A percentile compares a stretch with the other conserved stretches of the same genome.
Conservation (phyloP, 169 alveolate genomes). For the Miamiensis avidus region DNA sequence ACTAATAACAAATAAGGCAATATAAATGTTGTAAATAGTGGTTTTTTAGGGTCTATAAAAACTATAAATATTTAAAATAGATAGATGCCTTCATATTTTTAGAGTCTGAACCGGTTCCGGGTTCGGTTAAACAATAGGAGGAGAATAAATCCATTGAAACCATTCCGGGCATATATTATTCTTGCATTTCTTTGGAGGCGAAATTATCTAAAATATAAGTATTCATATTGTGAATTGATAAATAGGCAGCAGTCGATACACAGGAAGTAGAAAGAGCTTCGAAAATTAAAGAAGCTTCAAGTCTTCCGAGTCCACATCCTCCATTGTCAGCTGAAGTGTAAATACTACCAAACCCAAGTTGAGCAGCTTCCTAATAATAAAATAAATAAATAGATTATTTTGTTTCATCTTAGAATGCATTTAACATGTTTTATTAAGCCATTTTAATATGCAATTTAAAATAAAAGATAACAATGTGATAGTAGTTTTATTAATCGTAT, state of each 20-base stretch:
- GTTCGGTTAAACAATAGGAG: constrained; percentile 81
- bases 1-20: not conserved
- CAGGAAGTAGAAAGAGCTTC: constrained; percentile 76
- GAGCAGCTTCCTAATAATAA: constrained; percentile 61
- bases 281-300: constrained; percentile 65
- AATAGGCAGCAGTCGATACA: constrained; percentile 63
- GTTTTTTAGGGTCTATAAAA: no score
- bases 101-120: constrained; percentile 70
- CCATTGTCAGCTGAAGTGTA: constrained; percentile 61
- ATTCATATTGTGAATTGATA: constrained; percentile 70
- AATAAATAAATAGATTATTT: not conserved
- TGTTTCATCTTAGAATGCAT: no score
- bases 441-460: no score
- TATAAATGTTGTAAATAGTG: no score
- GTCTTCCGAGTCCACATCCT: constrained; percentile 68
- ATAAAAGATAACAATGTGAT: no score
- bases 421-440: no score
- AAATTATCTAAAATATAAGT: constrained; percentile 66
- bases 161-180: constrained; percentile 58
- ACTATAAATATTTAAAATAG: no score
- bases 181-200: constrained; percentile 57
- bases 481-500: no score
- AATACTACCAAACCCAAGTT: constrained; percentile 68
- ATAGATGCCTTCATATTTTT: constrained; percentile 8
- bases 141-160: constrained; percentile 55